Base-by-base conservation (phyloP, 768 basidiomycete species). In the Boletus rubroflammeus region DNA sequence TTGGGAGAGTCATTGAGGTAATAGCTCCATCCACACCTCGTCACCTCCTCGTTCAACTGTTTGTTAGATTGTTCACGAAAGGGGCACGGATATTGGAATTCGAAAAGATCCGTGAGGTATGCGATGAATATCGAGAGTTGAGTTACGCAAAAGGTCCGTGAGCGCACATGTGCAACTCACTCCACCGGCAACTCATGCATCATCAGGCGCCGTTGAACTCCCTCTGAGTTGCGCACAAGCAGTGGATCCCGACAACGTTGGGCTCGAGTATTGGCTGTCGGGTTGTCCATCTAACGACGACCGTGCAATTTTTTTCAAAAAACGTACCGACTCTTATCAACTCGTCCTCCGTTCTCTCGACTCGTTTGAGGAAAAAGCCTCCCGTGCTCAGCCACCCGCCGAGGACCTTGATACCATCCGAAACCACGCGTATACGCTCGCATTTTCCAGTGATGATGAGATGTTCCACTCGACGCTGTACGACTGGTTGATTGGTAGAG, bases 391-490 rank as follows among this genome's bases (percentile, higher is more conserved):
- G 21, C 57, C 72, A 28, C 48, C 69, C 46, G 60, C 69, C 19
- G 80, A 80, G 34, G 83, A 86, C 45, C 79, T 82, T 7, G 89
- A 92, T 57, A 76, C 82, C 13, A 83, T 90, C n/a, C 81, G 90
- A 49, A 81, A 79, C 45, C 87, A 90, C 65, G 93, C 94, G 0
- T 97, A 94, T 67, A 85, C 88, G 34, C 78, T 94, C 53, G 91
- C 93, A 1, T 87, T 98, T 53, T 76, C 82, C 6, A 86, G 86
- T 62, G 81, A 88, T 31, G 97, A 98, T 68, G 87, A 93, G 62
- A 83, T 95, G 74, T 98, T 98, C 74, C 94, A 98, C 71, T 93
- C 88, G 31, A 86, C 85, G 17, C 69, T 99, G 54, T 99, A 99
- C 65, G 93, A 97, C 62, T 98, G 97, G 97, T 76, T 95, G 46